Evolutionary conservation across 306 rosid genomes (phyloP), one percentile per base, ranked within the genome.

Genomic region (Sechiopsis laciniata): DNA sequence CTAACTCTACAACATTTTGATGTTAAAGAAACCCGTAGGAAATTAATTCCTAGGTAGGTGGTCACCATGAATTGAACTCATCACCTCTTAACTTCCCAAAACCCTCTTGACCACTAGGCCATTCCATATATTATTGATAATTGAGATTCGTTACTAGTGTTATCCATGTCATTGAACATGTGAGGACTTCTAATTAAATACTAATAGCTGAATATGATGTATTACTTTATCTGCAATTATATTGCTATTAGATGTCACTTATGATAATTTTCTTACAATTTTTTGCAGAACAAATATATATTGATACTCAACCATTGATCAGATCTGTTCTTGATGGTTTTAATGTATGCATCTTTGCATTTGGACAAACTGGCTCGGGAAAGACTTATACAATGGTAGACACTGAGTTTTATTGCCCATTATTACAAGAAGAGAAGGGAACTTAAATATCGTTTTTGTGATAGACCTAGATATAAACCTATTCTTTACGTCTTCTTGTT

Each of bases 331-430:
- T 94, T 64, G 98, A 94, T 77, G 98, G 98, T 63, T 94, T 76
- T 77, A 94, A 94, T 75, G 96, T 80, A 37, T 94, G 98, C 84
- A 94, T 94, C 80, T 94, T 94, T 76, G 98, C 98, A 13, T 94
- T 88, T 79, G 98, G 98, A 75, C 98, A 94, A 76, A 94, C 98
- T 29, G 98, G 98, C 80, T 94, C 98, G 2, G 98, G 98, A 74
- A 94, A 94, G 85, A 94, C 98, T 10, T 94, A 88, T 78, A 94
- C 98, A 14, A 94, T 94, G 98, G 98, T 93, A 93, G 80, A 53
- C 58, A 62, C 19, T 17, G 9, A 75, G 55, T 6, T 54, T 60
- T 32, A 29, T 72, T 52, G 64, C 55, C 51, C 48, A 21, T 48
- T 11, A 9, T 55, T 76, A 20, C 13, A 2, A 56, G 76, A 55